These are phyloP conservation scores for Fraxinus dipetala DNA, from an alignment of 305 asterid species.

Conservation along the genomic window DNA sequence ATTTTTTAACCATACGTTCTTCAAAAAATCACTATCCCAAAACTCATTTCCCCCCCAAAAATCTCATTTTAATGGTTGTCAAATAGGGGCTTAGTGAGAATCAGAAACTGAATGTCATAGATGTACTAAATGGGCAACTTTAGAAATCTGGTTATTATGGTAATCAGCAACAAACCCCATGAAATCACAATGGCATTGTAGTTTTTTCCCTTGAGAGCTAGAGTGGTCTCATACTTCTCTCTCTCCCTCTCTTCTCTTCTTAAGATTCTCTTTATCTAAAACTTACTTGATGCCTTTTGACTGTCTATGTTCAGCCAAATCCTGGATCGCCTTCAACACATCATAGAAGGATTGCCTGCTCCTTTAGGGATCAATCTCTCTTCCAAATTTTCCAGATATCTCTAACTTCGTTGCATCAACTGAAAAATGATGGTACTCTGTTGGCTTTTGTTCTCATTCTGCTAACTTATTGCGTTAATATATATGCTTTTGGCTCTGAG, in stretches of 20 bases:
- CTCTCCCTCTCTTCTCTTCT: conserved; percentile 3
- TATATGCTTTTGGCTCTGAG: conserved; percentile 7
- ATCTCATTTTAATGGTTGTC: neutral
- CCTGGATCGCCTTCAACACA: conserved; percentile 92
- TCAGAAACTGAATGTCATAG: conserved; percentile 9
- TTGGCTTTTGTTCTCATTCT: conserved; percentile 18
- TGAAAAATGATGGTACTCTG: conserved; percentile 78
- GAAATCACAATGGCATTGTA: conserved; percentile 12
- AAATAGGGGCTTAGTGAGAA: neutral
- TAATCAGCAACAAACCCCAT: neutral
- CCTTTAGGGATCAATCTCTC: conserved; percentile 86
- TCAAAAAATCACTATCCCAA: neutral
- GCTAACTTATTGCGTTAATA: conserved; percentile 5
- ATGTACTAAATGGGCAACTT: conserved; percentile 12
- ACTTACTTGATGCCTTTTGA: conserved; percentile 28
- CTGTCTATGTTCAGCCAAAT: conserved; percentile 57
- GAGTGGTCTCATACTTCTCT: neutral
- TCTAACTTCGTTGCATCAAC: conserved; percentile 76
- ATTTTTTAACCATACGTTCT: neutral
- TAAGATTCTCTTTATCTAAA: conserved; percentile 20
- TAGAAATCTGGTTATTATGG: neutral
- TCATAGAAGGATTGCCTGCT: conserved; percentile 94
- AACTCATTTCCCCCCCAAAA: neutral
- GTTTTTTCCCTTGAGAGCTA: conserved; percentile 1
- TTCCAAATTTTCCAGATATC: conserved; percentile 95